Base-by-base conservation (phyloP, 2,329 filamentous ascomycete species). In the Ciborinia camelliae region DNA sequence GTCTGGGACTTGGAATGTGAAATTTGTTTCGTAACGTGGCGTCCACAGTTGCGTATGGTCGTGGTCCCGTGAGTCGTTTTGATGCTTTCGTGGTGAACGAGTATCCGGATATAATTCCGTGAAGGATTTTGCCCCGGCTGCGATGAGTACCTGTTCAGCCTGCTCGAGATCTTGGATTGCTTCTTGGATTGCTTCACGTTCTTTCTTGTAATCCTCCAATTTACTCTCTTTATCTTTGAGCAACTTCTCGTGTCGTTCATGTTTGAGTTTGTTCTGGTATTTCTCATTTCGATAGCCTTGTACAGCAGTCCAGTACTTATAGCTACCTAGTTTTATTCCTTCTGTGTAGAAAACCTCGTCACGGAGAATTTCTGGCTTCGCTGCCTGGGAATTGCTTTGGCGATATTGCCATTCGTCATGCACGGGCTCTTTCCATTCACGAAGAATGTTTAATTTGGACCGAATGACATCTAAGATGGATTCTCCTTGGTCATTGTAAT, bases 81-180 rank as follows among this genome's bases (percentile, higher is more conserved):
- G 2, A 1, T 62, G 45, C 14, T 55, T 43, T 8, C 51, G 28
- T 0, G 9, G 43, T 60, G 63, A 48, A 9, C 61, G 52, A 32
- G 81, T 75, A 1, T 85, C 77, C 0, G 89, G 88, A 73, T 89
- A 76, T 8, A 91, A 76, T 54, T 92, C 84, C 15, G 76, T 72
- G 72, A 90, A 92, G 0, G 83, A 82, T 75, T 91, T 92, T 2
- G 83, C 90, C 0, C 84, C 86, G 65, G 81, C 84, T 4, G 77
- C 75, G 2, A 88, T 50, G 26, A 94, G 76, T 2, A 75, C 70
- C 2, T 77, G 71, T 70, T 90, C 84, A 1, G 91, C 75, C 26
- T 77, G 72, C 68, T 86, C 78, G 45, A 88, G 82, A 1, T 83
- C 79, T 0, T 73, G 68, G 18, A 88, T 76, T 18, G 84, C 72